Evolutionary conservation across 495 filamentous ascomycete species (phyloP).

Genomic region (Penicillium salamii): DNA sequence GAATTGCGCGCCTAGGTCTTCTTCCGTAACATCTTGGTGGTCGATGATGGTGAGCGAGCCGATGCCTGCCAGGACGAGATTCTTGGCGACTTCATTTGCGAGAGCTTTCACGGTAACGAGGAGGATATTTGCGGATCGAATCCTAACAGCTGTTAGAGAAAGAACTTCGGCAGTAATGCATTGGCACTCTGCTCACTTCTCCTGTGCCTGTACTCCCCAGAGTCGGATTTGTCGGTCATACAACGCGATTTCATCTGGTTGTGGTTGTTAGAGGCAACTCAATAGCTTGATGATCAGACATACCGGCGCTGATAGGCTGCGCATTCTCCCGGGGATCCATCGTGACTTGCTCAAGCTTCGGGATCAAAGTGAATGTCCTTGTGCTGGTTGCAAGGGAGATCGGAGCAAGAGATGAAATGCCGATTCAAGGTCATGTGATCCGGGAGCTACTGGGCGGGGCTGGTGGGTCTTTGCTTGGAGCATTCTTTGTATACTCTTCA

Average conservation of each 20-base stretch:
- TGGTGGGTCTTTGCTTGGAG: no score
- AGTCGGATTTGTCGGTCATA: conserved; percentile 98
- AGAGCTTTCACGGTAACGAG: conserved; percentile 84
- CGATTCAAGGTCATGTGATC: conserved; percentile 4
- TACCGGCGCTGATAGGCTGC: conserved; percentile 55
- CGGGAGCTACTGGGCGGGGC: conserved; percentile 2
- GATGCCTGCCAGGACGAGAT: conserved; percentile 93
- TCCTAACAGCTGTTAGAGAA: conserved; percentile 8
- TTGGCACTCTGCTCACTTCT: conserved; percentile 48
- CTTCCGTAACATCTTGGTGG: conserved; percentile 68
- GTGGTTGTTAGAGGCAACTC: not conserved
- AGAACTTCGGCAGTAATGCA: not conserved
- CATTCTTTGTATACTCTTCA: no score
- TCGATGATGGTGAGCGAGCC: conserved; percentile 89
- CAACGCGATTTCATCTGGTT: conserved; percentile 87
- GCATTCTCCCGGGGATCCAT: conserved; percentile 31
- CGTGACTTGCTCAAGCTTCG: not conserved
- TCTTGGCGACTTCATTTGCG: conserved; percentile 95
- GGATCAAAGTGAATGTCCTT: not conserved
- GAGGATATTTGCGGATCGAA: conserved; percentile 82
- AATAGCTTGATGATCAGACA: not conserved
- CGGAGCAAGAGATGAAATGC: not conserved
- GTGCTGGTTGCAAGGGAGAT: no score
- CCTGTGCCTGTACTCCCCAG: conserved; percentile 94
- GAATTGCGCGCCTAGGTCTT: conserved; percentile 87